A percentile compares a stretch with the other conserved stretches of the same genome.
Conservation (phyloP, 805 yeast species). For the Yarrowia sp. region DNA sequence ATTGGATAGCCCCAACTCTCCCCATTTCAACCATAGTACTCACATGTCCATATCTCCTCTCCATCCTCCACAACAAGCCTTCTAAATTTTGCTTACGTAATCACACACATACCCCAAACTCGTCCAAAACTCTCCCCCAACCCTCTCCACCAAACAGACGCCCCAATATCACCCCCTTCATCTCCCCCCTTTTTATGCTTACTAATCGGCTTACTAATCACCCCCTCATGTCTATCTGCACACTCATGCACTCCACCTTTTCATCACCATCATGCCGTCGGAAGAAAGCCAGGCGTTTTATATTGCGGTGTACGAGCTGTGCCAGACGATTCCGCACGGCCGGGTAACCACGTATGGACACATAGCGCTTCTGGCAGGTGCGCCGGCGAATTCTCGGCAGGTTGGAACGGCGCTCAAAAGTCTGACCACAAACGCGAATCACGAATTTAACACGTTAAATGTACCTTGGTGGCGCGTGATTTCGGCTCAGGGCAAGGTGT, state of each 20-base stretch:
- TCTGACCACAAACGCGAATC: constrained; percentile 47
- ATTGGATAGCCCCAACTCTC: no score
- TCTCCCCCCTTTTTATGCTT: no score
- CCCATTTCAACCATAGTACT: no score
- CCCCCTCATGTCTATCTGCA: no score
- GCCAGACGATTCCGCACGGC: constrained; percentile 64
- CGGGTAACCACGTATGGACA: constrained; percentile 77
- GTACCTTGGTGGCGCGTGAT: constrained; percentile 88
- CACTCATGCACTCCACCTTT: background rate
- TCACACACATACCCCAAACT: no score
- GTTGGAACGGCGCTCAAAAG: constrained; percentile 76
- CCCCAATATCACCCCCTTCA: no score
- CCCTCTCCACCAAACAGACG: no score
- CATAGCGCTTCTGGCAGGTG: constrained; percentile 66
- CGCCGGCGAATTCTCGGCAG: constrained; percentile 73
- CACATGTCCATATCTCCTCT: no score
- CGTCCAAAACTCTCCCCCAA: no score
- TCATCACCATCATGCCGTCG: constrained; percentile 37
- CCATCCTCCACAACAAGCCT: no score
- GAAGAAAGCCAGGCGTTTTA: constrained; percentile 65
- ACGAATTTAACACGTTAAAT: constrained; percentile 48
- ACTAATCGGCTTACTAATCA: no score
- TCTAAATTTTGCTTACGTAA: no score
- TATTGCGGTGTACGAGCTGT: constrained; percentile 63
- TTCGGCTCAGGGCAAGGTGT: constrained; percentile 66